phyloP scores from a whole-genome alignment of 2,329 filamentous ascomycete genomes.

The Verticillium longisporum region DNA sequence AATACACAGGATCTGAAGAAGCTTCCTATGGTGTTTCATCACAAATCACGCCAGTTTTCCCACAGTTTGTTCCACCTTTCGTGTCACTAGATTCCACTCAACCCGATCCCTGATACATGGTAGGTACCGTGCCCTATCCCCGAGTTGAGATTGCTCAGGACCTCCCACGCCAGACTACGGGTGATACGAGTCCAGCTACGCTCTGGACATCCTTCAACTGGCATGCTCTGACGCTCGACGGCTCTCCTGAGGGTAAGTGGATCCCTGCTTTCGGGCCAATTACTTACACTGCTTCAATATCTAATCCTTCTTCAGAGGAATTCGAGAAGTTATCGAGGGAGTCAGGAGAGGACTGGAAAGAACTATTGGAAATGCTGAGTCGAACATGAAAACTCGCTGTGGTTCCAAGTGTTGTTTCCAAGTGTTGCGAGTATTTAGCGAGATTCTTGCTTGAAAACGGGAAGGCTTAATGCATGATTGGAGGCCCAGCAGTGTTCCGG shows the following conservation, averaged over 20 bases:
- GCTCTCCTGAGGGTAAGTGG: conserved; percentile 13
- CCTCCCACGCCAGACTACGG: neutral
- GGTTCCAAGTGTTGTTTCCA: too few relatives aligned
- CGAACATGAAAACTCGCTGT: neutral
- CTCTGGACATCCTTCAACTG: conserved; percentile 15
- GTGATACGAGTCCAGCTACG: conserved; percentile 9
- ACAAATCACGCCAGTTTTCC: neutral
- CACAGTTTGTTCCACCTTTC: neutral
- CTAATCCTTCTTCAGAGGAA: conserved; percentile 2
- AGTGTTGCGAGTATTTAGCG: neutral
- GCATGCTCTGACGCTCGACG: conserved; percentile 14
- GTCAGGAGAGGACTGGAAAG: neutral
- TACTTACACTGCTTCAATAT: neutral
- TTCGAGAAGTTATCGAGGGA: conserved; percentile 14
- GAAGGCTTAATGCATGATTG: too few relatives aligned
- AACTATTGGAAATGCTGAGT: neutral
- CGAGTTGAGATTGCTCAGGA: neutral
- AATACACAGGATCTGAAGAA: neutral
- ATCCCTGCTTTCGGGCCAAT: neutral
- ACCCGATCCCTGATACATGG: neutral
- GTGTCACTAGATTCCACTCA: neutral
- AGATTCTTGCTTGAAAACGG: too few relatives aligned
- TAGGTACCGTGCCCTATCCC: neutral
- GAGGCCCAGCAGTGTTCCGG: too few relatives aligned
- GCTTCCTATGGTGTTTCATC: conserved; percentile 1